Evolutionary conservation across 2,329 filamentous ascomycete species (phyloP), one percentile per base, ranked within the genome.

Genomic region (Aureobasidium sp.): DNA sequence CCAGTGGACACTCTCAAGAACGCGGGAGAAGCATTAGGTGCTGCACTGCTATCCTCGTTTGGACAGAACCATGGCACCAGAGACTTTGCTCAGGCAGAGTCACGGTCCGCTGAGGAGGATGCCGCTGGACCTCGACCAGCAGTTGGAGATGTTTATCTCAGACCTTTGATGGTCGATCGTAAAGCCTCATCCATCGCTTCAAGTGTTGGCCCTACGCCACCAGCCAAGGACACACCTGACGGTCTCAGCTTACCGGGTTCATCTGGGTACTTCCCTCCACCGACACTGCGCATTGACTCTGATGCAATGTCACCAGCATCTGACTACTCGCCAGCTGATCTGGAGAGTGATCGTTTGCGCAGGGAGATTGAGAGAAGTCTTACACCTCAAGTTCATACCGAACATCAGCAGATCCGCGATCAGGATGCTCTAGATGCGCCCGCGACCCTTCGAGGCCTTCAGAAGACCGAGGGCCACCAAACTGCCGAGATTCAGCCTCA

Each of bases 321-420:
- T n/a, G 53, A 63, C 10, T 79, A 79, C 8, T 76, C 75, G 8
- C 80, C 81, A 0, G 80, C 84, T 34, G 78, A 86, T 63, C 84
- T 87, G 66, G 88, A 91, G 68, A 91, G 83, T 68, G 89, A 92
- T 66, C 79, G 83, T 62, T 72, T 92, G 51, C 81, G 85, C 32
- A 87, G 90, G 63, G 89, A 92, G 68, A 92, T 92, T 61, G 84
- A 90, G 59, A 84, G 83, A 63, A 88, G 85, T 46, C 77, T 92
- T 2, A 86, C 81, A 61, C 81, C 86, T 0, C 71, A 77, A 13
- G 66, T 65, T 29, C 56, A 67, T 1, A 37, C 56, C 20, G 53
- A 60, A 20, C 24, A 52, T 5, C 48, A 68, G 59, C 48, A 65
- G 41, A 44, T 61, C 12, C 61, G 61, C 6, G 68, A 69, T 29